Evolutionary conservation across 257 asterid species (phyloP), one percentile per base, ranked within the genome.

Genomic region (Buddleja alternifolia): DNA sequence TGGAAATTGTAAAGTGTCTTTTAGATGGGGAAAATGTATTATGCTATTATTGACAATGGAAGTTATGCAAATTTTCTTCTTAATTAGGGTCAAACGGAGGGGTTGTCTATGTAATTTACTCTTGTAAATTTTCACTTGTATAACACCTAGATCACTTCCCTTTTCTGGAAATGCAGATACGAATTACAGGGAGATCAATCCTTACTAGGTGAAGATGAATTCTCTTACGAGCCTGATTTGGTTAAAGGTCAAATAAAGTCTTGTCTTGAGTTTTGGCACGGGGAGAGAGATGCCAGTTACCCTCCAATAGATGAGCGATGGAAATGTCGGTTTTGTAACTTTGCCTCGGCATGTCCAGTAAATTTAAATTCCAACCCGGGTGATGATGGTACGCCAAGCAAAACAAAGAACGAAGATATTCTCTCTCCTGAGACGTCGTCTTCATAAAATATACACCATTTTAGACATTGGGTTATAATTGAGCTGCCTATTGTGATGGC

Each of bases 161-260:
- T 1, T 20, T 47, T 25, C 34, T 6, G 0, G 51, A 42, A 41
- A 32, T 16, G 19, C 73, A 93, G 98, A 75, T 93, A 93, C 39
- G 98, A 93, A 71, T 83, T 75, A 25, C 98, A 93, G 78, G 84
- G 76, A 64, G 96, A 90, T 80, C 85, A 86, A 66, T 84, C 98
- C 7, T 75, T 93, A 73, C 68, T 93, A 48, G 98, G 91, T 11
- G 96, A 93, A 72, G 89, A 83, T 67, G 73, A 52, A 73, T 93
- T 93, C 63, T 60, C 25, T n/a, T 83, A 84, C 70, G 95, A 85
- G 54, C 74, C 66, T 1, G 78, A 76, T 15, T 87, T 88, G 94
- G 72, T 93, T 9, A 69, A 84, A 72, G 78, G 73, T 70, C 89
- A 93, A 74, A 82, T 90, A 2, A 80, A 75, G 77, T 80, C 81